Evolutionary conservation across 106 monocot genomes (phyloP).

Genomic region (Allium fistulosum): DNA sequence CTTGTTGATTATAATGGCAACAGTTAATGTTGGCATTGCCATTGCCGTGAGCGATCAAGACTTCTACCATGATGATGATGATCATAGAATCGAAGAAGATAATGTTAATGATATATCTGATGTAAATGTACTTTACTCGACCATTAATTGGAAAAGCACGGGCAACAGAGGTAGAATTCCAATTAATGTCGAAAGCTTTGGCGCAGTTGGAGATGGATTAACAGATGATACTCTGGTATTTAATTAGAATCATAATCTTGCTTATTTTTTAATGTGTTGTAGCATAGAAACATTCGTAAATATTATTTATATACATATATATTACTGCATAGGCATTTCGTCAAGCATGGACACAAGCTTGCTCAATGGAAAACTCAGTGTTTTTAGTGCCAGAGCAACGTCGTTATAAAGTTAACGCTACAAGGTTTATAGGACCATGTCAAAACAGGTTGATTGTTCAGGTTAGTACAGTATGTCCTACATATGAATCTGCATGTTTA

Average conservation of each 20-base stretch:
- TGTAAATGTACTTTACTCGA: neutral
- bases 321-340: conserved; percentile 47
- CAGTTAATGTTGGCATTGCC: neutral
- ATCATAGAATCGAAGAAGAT: conserved; percentile 4
- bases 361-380: conserved; percentile 56
- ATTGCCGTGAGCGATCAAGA: neutral
- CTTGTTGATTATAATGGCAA: neutral
- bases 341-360: conserved; percentile 69
- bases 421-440: conserved; percentile 76
- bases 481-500: no score
- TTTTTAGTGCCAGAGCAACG: conserved; percentile 66
- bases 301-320: no score
- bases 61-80: conserved; percentile 1
- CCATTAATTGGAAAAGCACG: conserved; percentile 5
- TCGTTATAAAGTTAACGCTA: conserved; percentile 53
- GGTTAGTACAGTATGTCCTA: conserved; percentile 16
- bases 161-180: conserved; percentile 28
- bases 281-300: no score
- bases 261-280: neutral
- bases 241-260: neutral
- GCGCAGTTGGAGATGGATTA: conserved; percentile 84
- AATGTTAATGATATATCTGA: conserved; percentile 17
- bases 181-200: conserved; percentile 85
- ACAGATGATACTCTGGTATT: conserved; percentile 86
- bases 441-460: conserved; percentile 57